A percentile compares a stretch with the other conserved stretches of the same genome.
Conservation (phyloP, 2,329 filamentous ascomycete genomes). For the Tolypocladium album region DNA sequence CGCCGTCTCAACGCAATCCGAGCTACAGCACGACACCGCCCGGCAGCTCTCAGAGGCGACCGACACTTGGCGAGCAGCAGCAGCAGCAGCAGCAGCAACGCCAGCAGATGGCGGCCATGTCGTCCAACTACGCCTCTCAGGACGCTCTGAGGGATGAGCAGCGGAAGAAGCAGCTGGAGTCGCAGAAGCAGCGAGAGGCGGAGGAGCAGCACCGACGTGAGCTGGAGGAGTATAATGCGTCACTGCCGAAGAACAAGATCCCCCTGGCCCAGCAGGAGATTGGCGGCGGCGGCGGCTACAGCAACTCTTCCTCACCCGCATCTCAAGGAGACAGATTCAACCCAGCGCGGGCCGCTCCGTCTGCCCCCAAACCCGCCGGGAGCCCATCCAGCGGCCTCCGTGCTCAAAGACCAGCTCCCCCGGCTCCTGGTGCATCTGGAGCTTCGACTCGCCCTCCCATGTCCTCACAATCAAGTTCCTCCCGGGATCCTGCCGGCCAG, state of each 20-base stretch:
- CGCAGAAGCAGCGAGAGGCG: constrained; percentile 43
- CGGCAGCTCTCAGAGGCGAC: constrained; percentile 30
- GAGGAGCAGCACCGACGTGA: constrained; percentile 64
- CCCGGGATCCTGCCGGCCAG: constrained; percentile 29
- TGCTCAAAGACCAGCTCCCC: constrained; percentile 76
- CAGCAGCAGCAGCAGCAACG: constrained; percentile 43
- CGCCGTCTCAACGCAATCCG: constrained; percentile 28
- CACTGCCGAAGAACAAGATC: constrained; percentile 69
- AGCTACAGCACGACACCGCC: constrained; percentile 28
- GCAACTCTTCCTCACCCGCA: constrained; percentile 27
- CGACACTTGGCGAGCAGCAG: constrained; percentile 26
- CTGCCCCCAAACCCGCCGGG: constrained; percentile 52
- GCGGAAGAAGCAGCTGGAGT: constrained; percentile 51
- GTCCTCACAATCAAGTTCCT: constrained; percentile 37
- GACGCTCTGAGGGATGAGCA: constrained; percentile 44
- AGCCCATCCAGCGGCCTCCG: constrained; percentile 46
- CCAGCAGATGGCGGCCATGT: constrained; percentile 47
- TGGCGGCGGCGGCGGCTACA: constrained; percentile 57
- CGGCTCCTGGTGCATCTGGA: constrained; percentile 41
- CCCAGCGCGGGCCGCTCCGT: constrained; percentile 73
- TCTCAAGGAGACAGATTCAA: constrained; percentile 64
- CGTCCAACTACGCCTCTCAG: constrained; percentile 41
- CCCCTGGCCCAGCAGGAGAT: constrained; percentile 86
- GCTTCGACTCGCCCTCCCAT: constrained; percentile 33
- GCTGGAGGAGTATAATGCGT: constrained; percentile 80